A percentile compares a stretch with the other conserved stretches of the same genome.
Conservation (phyloP, 805 yeast species). For the Isabelozyma rhagii region DNA sequence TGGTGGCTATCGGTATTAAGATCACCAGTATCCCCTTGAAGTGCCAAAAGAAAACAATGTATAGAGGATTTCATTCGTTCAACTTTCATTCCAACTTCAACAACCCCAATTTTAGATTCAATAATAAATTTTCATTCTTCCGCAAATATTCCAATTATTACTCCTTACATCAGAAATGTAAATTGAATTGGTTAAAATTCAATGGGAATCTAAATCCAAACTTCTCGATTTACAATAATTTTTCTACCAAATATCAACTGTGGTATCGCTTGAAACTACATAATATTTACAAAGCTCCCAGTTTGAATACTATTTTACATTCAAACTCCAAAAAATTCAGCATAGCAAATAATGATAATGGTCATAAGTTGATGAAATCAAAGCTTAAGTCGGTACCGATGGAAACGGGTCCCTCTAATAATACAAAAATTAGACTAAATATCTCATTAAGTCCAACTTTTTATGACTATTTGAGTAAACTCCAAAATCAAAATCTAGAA, state of each 20-base stretch:
- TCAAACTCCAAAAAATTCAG: not conserved
- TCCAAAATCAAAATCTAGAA: not conserved
- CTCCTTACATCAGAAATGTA: not conserved
- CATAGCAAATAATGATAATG: not conserved
- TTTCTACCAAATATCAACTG: not conserved
- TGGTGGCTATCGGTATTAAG: not conserved
- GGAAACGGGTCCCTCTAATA: not conserved
- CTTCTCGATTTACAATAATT: not conserved
- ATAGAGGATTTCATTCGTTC: not conserved
- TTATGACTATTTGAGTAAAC: constrained; percentile 8
- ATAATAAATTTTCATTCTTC: not conserved
- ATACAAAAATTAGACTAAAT: constrained; percentile 19
- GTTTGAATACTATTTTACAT: not conserved
- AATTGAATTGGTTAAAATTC: not conserved
- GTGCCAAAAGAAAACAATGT: not conserved
- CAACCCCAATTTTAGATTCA: not conserved
- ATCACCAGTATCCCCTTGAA: not conserved
- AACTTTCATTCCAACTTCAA: not conserved
- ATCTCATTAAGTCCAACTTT: constrained; percentile 23
- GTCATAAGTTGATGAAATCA: not conserved
- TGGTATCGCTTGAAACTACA: not conserved
- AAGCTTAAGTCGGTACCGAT: not conserved
- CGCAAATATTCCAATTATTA: not conserved
- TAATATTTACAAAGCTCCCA: not conserved
- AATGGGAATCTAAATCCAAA: not conserved